Evolutionary conservation across 768 basidiomycete genomes (phyloP).

Genomic region (Lactarius hengduanensis): DNA sequence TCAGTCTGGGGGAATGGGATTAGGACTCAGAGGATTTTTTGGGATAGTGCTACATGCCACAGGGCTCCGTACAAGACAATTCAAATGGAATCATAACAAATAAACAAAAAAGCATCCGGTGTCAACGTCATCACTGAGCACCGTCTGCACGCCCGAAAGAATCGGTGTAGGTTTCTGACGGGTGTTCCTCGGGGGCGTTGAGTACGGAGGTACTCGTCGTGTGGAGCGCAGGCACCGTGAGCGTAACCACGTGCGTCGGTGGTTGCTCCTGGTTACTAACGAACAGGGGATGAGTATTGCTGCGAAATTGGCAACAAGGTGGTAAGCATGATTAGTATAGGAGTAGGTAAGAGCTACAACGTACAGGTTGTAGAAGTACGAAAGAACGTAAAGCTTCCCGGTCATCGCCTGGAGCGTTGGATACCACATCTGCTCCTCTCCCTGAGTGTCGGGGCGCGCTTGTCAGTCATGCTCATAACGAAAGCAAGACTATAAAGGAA

Average conservation of each 20-base stretch:
- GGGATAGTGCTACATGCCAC: no score
- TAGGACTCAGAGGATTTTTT: no score
- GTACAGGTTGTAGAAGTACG: constrained; percentile 11
- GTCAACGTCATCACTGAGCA: neutral
- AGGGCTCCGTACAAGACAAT: no score
- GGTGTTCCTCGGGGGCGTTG: neutral
- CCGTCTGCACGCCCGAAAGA: neutral
- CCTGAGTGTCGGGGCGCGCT: neutral
- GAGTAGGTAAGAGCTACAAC: neutral
- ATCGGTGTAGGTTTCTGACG: neutral
- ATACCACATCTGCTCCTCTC: constrained; percentile 1
- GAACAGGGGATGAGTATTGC: neutral
- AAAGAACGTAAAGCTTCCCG: constrained; percentile 13
- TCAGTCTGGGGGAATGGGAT: no score
- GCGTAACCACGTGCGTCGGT: neutral
- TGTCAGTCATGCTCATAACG: neutral
- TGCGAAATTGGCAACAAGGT: neutral
- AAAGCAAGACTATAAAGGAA: neutral
- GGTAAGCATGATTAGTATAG: neutral
- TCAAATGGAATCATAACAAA: no score
- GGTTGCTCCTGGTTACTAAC: neutral
- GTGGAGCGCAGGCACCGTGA: constrained; percentile 7
- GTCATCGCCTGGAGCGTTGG: constrained; percentile 10
- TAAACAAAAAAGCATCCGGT: no score
- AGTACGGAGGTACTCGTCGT: no score